These are phyloP conservation scores for Xanthoparmelia taractica DNA, from an alignment of 495 filamentous ascomycete genomes.

Conservation along the genomic window DNA sequence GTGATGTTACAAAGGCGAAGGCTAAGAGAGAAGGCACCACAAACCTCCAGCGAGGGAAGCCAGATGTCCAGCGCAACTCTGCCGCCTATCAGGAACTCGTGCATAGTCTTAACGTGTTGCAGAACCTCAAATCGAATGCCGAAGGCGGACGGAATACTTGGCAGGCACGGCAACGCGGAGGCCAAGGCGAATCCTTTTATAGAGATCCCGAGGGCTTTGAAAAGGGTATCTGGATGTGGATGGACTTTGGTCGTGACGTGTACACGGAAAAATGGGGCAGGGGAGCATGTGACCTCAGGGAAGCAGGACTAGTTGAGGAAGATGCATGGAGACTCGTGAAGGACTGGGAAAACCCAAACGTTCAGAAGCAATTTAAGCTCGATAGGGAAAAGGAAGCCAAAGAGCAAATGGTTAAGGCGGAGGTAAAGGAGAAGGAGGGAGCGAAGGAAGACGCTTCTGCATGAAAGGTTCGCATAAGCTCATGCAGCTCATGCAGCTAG, in stretches of 20 bases:
- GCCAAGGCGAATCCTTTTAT: slow-evolving; percentile 54
- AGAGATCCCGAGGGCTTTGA: slow-evolving; percentile 47
- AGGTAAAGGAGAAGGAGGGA: slow-evolving; percentile 30
- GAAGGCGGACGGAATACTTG: slow-evolving; percentile 48
- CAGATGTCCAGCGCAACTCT: slow-evolving; percentile 18
- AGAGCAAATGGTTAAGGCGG: slow-evolving; percentile 17
- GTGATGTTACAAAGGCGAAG: not conserved
- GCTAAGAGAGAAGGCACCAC: slow-evolving; percentile 5
- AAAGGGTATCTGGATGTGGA: slow-evolving; percentile 44
- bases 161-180: slow-evolving; percentile 51
- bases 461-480: not conserved
- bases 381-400: slow-evolving; percentile 15
- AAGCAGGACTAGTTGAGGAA: slow-evolving; percentile 33
- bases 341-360: slow-evolving; percentile 21
- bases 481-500: not conserved
- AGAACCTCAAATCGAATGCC: slow-evolving; percentile 29
- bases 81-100: slow-evolving; percentile 24
- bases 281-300: slow-evolving; percentile 42
- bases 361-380: slow-evolving; percentile 15
- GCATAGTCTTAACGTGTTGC: slow-evolving; percentile 37
- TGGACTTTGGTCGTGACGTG: slow-evolving; percentile 44
- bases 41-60: not conserved
- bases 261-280: slow-evolving; percentile 54
- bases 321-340: slow-evolving; percentile 41
- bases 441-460: slow-evolving; percentile 4